Evolutionary conservation across 2,329 filamentous ascomycete genomes (phyloP), one percentile per base, ranked within the genome.

Genomic region (Myriosclerotinia duriaeana): DNA sequence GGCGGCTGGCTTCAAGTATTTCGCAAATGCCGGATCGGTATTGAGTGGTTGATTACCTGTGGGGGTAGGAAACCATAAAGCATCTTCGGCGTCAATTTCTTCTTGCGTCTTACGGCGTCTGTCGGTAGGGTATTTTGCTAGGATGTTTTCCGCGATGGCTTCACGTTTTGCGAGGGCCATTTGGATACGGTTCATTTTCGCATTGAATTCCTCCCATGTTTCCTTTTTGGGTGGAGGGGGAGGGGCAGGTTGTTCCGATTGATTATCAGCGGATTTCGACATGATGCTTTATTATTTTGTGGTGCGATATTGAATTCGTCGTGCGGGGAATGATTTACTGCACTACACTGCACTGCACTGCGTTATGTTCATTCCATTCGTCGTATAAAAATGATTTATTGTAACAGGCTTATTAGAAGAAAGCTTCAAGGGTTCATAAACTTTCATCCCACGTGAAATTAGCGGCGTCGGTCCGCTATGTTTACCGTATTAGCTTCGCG

Each of bases 51-150:
- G 71, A 48, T 74, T 70, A 55, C 70, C 68, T 44, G 75, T 73
- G 61, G 73, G 69, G 17, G 65, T 69, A 46, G 69, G 71, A 54
- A 76, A 77, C 4, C 76, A 68, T 12, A 66, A 54, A 2, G 70
- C 72, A 68, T 77, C 74, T 69, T 76, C 74, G 11, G 74, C 75
- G 36, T 76, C 73, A n/a, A 76, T 69, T 65, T 77, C 72, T 67
- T 72, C 75, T 52, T 74, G 65, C n/a, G 75, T 74, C 65, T 75
- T 74, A 30, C 65, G 54, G 8, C 69, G 70, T 14, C 72, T 70
- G 8, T 71, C 67, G 38, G 71, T 72, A 74, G 74, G 76, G 58
- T 73, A 74, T 52, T 74, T 73, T 42, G 64, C 64, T 17, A 65
- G 64, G 50, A 65, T 65, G 17, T 65, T 65, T 65, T 65, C 64